Evolutionary conservation across 2,329 filamentous ascomycete species (phyloP).

Genomic region (Stagonosporopsis chrysanthemi): DNA sequence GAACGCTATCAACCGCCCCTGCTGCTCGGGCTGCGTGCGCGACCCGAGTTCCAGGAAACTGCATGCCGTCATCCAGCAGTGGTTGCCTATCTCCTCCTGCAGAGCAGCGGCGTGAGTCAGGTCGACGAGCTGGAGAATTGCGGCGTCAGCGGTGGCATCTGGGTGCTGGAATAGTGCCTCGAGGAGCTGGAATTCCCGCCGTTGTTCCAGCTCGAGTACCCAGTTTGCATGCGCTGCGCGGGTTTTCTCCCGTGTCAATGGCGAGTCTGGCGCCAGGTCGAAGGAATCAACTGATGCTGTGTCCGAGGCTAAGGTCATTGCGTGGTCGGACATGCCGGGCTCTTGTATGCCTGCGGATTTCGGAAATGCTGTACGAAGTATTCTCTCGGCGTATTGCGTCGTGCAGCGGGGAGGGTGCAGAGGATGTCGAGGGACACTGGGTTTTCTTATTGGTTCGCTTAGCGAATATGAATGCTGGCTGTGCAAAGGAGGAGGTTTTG

Average conservation of each 20-base stretch:
- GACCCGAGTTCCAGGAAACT: constrained; percentile 11
- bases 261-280: constrained; percentile 6
- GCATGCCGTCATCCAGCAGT: constrained; percentile 21
- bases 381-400: background rate
- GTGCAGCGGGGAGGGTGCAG: background rate
- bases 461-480: constrained; percentile 3
- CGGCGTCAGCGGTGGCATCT: background rate
- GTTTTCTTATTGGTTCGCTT: constrained; percentile 9
- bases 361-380: background rate
- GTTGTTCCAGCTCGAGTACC: constrained; percentile 10
- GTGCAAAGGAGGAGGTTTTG: background rate
- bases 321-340: background rate
- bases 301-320: constrained; percentile 1
- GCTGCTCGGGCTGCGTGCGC: constrained; percentile 12
- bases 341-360: background rate
- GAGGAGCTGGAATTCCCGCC: constrained; percentile 4
- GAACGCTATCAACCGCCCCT: constrained; percentile 3
- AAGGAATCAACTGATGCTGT: background rate
- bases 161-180: background rate
- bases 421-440: background rate
- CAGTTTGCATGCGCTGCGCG: constrained; percentile 6
- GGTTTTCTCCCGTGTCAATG: constrained; percentile 7
- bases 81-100: constrained; percentile 7
- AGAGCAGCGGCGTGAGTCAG: constrained; percentile 2
- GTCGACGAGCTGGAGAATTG: constrained; percentile 2